Evolutionary conservation across 2,329 filamentous ascomycete genomes (phyloP), one percentile per base, ranked within the genome.

Genomic region (Fusarium marasasianum): DNA sequence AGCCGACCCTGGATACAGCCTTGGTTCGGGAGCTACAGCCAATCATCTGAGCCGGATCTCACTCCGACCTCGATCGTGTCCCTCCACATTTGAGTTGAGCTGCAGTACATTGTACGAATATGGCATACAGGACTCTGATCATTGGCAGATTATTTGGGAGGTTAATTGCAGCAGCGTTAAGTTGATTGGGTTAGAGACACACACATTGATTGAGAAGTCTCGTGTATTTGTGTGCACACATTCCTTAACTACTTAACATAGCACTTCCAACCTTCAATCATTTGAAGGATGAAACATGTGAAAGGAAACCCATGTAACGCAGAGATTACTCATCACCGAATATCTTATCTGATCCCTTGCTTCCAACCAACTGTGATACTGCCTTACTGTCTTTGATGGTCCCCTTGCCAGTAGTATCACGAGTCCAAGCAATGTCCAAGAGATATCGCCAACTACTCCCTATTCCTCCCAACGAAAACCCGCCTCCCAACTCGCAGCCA

Each of bases 371-470:
- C 26, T 40, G 53, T 40, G 38, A 45, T 40, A 51, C 26, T 29
- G 22, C 20, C 29, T 38, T 31, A 35, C 35, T 5, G 15, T 54
- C 26, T 18, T 44, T 12, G 55, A 29, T 29, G 14, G 35, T 7
- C 24, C 14, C 51, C 15, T 45, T 40, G 24, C 37, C 20, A 22
- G 31, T 40, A 33, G 31, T 45, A 37, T 24, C 44, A 47, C 29
- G 31, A 48, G 26, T 37, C 61, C 26, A 24, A 45, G 54, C 33
- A 48, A 73, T 73, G 70, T 73, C 70, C 22, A 71, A 73, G 38
- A 67, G 70, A 51, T 71, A 73, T 48, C 66, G 66, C 17, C 61
- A 73, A 22, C 50, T 68, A 37, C 61, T 73, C 12, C 67, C 56
- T 41, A 24, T 69, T 15, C 67, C 59, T 24, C 43, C 24, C 14